A percentile compares a stretch with the other conserved stretches of the same genome.
Evolutionary conservation across 2,329 filamentous ascomycete genomes (phyloP).

Genomic region (Aspergillus terreus): DNA sequence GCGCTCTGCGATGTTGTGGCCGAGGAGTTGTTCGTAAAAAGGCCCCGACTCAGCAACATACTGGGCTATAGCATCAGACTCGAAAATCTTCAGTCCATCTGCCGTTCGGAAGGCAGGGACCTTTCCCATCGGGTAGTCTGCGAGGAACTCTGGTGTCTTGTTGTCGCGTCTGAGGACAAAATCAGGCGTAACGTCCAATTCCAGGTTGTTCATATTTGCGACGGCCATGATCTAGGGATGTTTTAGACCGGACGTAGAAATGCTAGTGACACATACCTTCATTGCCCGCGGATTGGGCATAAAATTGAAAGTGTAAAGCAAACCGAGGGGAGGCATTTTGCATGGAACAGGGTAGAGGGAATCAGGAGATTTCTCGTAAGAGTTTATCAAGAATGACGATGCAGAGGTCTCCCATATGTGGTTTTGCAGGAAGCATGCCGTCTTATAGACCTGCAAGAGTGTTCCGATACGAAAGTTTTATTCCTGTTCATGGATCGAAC

Average conservation of each 20-base stretch:
- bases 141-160: conserved; percentile 43
- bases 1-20: conserved; percentile 38
- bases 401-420: too few species aligned
- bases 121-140: conserved; percentile 53
- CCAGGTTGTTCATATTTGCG: conserved; percentile 35
- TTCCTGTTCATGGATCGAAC: too few species aligned
- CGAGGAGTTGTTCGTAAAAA: conserved; percentile 43
- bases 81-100: conserved; percentile 46
- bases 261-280: neutral
- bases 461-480: too few species aligned
- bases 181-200: conserved; percentile 22
- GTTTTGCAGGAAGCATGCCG: too few species aligned
- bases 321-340: neutral
- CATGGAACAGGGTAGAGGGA: neutral
- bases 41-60: conserved; percentile 48
- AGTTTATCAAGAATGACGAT: too few species aligned
- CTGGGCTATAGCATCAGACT: conserved; percentile 47
- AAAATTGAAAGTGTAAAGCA: neutral
- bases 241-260: neutral
- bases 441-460: too few species aligned
- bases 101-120: conserved; percentile 48
- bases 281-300: neutral
- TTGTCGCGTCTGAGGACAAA: conserved; percentile 45
- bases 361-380: neutral
- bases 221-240: conserved; percentile 24